A percentile compares a stretch with the other conserved stretches of the same genome.
Conservation (phyloP, 2,329 filamentous ascomycete genomes). For the Fusarium newnesense region DNA sequence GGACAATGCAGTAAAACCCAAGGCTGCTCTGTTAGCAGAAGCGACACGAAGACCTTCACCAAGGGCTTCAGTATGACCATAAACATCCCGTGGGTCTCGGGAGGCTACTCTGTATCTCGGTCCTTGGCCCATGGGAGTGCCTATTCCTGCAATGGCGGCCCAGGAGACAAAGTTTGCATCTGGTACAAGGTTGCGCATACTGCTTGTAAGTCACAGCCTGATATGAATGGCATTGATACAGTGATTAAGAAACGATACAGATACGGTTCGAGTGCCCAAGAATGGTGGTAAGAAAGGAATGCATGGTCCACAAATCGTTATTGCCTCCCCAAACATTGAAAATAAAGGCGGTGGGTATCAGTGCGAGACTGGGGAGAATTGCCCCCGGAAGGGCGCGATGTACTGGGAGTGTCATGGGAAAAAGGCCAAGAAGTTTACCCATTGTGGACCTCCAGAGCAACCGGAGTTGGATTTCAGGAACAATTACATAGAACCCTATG, state of each 20-base stretch:
- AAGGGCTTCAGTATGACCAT: neutral
- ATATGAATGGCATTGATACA: neutral
- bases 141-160: accelerated
- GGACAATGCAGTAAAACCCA: neutral
- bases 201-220: neutral
- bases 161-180: neutral
- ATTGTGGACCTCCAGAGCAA: neutral
- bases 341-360: neutral
- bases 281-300: too few species aligned
- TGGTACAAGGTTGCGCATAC: neutral
- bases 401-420: neutral
- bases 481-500: too few species aligned
- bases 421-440: neutral
- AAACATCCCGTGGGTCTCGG: neutral
- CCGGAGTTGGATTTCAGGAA: neutral
- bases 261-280: neutral
- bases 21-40: neutral
- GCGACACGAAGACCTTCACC: neutral
- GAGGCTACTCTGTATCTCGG: neutral
- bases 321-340: neutral
- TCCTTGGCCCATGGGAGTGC: neutral
- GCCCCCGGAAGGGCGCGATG: neutral
- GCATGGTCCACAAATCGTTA: too few species aligned
- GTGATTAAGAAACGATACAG: neutral
- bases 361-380: neutral